A percentile compares a stretch with the other conserved stretches of the same genome.
phyloP scores from a whole-genome alignment of 2,329 filamentous ascomycete species.

The Calonectria pseudoturangicola region DNA sequence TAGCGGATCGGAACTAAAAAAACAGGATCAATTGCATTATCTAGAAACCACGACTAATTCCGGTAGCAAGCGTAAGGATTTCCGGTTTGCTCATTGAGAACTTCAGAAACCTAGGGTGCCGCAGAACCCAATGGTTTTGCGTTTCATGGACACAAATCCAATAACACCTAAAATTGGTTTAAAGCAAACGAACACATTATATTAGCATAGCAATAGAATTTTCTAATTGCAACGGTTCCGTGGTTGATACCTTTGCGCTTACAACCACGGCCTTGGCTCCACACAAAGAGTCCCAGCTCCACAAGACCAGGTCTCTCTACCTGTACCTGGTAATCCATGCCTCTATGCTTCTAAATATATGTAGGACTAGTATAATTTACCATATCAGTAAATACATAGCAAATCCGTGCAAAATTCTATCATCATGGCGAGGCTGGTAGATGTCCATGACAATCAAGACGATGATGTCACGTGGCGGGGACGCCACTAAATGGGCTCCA shows the following conservation, averaged over 20 bases:
- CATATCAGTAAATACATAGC: not conserved
- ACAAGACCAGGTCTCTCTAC: not conserved
- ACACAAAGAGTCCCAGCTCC: not conserved
- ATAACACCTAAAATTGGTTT: no score
- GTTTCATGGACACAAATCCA: no score
- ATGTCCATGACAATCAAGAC: not conserved
- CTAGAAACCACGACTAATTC: constrained; percentile 40
- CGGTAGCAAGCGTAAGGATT: constrained; percentile 45
- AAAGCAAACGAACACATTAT: no score
- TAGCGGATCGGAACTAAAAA: not conserved
- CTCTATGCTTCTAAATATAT: not conserved
- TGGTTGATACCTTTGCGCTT: no score
- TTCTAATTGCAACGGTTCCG: no score
- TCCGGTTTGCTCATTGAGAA: constrained; percentile 46
- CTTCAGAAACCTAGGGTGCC: no score
- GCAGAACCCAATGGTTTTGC: no score
- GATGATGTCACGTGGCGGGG: constrained; percentile 26
- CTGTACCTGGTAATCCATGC: no score
- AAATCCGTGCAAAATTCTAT: not conserved
- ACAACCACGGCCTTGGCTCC: not conserved
- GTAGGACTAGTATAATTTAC: not conserved
- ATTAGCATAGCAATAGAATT: no score
- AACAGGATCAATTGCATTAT: constrained; percentile 31
- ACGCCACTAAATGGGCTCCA: constrained; percentile 21
- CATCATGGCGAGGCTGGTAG: not conserved